phyloP scores from a whole-genome alignment of 768 basidiomycete species.

The Lactarius psammicola region DNA sequence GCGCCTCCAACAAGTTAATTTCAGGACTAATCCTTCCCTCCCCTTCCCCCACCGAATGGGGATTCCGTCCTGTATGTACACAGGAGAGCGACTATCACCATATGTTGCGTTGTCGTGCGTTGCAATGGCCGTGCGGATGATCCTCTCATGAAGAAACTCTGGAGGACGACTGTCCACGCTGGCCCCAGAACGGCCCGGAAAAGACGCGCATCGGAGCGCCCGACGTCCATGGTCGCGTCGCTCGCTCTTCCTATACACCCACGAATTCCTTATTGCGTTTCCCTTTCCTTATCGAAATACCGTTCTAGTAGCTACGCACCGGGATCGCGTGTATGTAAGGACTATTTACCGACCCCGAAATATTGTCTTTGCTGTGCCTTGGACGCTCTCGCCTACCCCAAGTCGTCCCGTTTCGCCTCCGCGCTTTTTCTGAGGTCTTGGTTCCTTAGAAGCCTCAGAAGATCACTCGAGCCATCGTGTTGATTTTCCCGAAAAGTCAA shows the following conservation, averaged over 20 bases:
- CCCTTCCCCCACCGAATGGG: background rate
- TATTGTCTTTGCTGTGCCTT: background rate
- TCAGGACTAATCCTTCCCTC: background rate
- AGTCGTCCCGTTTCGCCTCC: background rate
- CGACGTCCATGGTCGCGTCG: background rate
- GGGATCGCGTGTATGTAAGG: background rate
- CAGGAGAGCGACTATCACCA: constrained; percentile 93
- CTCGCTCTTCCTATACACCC: background rate
- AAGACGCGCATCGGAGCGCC: background rate
- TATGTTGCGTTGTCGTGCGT: constrained; percentile 94
- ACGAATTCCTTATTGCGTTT: background rate
- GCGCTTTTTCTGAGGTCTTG: background rate
- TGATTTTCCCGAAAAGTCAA: background rate
- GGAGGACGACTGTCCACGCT: too few relatives aligned
- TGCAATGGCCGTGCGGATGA: constrained; percentile 82
- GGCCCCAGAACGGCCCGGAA: background rate
- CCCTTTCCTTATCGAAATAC: background rate
- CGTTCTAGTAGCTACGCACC: background rate
- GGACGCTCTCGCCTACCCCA: background rate
- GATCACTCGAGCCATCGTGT: background rate
- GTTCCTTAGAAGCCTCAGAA: background rate
- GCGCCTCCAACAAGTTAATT: background rate
- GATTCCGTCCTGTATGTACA: background rate
- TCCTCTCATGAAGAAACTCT: constrained; percentile 40
- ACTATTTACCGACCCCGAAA: background rate